Conservation (phyloP, 1,139 yeast species). For the Trichomonascaceae sp. region DNA sequence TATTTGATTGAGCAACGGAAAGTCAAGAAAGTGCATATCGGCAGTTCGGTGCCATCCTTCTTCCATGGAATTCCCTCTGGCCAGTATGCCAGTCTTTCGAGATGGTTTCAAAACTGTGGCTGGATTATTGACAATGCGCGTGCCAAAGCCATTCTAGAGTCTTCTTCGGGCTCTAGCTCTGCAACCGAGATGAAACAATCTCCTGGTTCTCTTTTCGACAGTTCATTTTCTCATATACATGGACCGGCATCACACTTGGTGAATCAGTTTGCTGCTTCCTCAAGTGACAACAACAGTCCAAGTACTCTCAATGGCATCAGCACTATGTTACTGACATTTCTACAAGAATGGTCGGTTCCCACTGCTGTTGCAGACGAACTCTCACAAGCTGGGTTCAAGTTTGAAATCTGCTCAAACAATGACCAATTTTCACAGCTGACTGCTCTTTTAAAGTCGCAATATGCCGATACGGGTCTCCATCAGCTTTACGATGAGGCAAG, state of each 20-base stretch:
- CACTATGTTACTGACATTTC: conserved; percentile 15
- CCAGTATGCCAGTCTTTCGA: conserved; percentile 9
- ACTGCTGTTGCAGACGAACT: conserved; percentile 42
- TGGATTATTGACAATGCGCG: conserved; percentile 17
- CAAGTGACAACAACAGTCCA: too few species aligned
- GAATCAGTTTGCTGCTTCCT: background rate
- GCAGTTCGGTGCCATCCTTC: conserved; percentile 41
- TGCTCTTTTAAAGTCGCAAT: conserved; percentile 20
- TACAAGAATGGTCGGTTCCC: conserved; percentile 38
- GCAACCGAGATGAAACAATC: too few species aligned
- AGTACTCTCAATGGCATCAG: conserved; percentile 6
- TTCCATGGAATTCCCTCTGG: conserved; percentile 28
- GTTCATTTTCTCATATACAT: too few species aligned
- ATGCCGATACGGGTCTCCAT: conserved; percentile 15
- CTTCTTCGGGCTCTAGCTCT: background rate
- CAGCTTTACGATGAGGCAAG: conserved; percentile 20
- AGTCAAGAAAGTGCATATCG: conserved; percentile 34
- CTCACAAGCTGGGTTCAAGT: conserved; percentile 47
- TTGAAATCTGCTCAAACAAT: conserved; percentile 35
- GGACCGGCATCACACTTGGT: background rate
- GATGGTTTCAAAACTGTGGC: conserved; percentile 21
- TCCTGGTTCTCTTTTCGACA: too few species aligned
- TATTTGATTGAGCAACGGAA: conserved; percentile 36
- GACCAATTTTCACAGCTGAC: conserved; percentile 15
- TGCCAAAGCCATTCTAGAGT: conserved; percentile 5